Evolutionary conservation across 2,329 filamentous ascomycete species (phyloP), one percentile per base, ranked within the genome.

Genomic region (Mycosphaerella sp.): DNA sequence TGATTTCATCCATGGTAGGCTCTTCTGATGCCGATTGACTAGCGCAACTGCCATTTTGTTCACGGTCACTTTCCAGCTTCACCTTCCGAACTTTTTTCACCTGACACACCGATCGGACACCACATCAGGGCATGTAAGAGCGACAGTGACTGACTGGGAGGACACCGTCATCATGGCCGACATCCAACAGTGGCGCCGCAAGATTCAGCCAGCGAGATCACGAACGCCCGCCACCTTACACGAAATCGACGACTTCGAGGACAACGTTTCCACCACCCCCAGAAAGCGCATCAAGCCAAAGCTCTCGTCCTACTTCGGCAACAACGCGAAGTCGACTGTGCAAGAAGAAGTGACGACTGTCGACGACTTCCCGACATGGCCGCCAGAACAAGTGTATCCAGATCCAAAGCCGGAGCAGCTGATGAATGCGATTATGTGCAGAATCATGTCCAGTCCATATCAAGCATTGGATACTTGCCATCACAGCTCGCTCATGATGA

Each of bases 401-500:
- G 49, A 61, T 5, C 63, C 62, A 5, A 55, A 61, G 30, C 57
- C 61, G 1, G 65, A 64, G 30, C 49, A 56, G n/a, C 53, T 64
- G 43, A 60, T 68, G 47, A 64, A 68, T 42, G 54, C 59, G 9
- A 56, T 69, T 10, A 64, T 66, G 59, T 61, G 61, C 41, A 54
- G 54, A 6, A 44, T 69, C 13, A 60, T 70, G 58, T 44, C 58
- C 13, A 47, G 60, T 12, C 66, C 66, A 2, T 62, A 64, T 40
- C 48, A 53, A 6, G 45, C 49, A 6, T 62, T 70, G 7, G 63
- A 64, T 18, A 35, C 59, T 6, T 54, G 59, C 28, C 64, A 70
- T 57, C 70, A 70, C 51, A 68, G 65, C 49, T 65, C 65, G 1
- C 55, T 75, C 1, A 65, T 73, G 39, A 63, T 64, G n/a, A 64